Evolutionary conservation across 2,329 filamentous ascomycete species (phyloP), one percentile per base, ranked within the genome.

Genomic region (Conoideocrella luteorostrata): DNA sequence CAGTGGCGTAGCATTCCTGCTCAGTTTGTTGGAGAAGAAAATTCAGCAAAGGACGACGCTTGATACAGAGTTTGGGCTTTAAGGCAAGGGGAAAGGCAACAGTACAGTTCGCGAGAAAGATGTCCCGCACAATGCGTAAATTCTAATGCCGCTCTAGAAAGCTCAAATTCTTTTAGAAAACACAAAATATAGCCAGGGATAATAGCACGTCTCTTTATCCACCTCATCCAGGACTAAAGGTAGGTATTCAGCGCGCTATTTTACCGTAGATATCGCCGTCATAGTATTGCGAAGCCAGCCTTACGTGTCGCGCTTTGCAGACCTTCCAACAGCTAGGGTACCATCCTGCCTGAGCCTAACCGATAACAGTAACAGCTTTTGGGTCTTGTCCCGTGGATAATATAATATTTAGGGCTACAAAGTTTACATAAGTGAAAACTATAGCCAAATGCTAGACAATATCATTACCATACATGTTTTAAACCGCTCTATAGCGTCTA

Each of bases 271-370:
- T 24, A 13, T 41, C 48, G 21, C 43, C 22, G 26, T 46, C 45
- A 18, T 61, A 58, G 24, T 39, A 24, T 29, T 54, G 43, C 18
- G 52, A 44, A 41, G 51, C 11, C 11, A 53, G 1, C 10, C 49
- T 49, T 20, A 61, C 51, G 3, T 52, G 48, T 23, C 53, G 52
- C 20, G 50, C 50, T 49, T 61, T 62, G 28, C 50, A 58, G 43
- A 52, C 58, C 47, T 63, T 60, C 59, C 59, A 63, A 41, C 62
- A 62, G 18, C 47, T 50, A 5, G 61, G 59, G 49, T 61, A 62
- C 56, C 58, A 62, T 2, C 59, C 60, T 12, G 29, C 11, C 29
- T 32, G 29, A 15, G 29, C 29, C 29, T 15, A 32, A 15, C 17
- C 29, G 5, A 32, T 15, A 7, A 32, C 6, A 13, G 29, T 15